Evolutionary conservation across 805 yeast species (phyloP).

Genomic region (Blastobotrys americana): DNA sequence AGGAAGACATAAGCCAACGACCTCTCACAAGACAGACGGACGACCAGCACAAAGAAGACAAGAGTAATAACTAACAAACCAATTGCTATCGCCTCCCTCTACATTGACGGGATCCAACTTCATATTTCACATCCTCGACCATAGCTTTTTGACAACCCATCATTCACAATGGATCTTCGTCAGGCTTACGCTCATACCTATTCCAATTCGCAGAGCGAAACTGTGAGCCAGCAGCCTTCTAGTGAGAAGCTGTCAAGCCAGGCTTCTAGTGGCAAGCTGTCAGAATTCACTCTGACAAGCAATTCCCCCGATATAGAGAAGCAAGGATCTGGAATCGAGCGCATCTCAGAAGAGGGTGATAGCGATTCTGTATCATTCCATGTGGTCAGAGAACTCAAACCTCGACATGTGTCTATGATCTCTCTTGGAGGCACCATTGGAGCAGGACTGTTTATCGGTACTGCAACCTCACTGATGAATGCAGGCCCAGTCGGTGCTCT

Average conservation of each 20-base stretch:
- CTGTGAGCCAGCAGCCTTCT: not conserved
- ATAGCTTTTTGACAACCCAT: too few relatives aligned
- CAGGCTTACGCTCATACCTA: not conserved
- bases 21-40: too few relatives aligned
- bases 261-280: not conserved
- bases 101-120: too few relatives aligned
- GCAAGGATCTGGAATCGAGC: not conserved
- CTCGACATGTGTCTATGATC: conserved; percentile 70
- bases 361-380: conserved; percentile 1
- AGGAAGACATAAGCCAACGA: too few relatives aligned
- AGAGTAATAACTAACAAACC: too few relatives aligned
- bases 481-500: conserved; percentile 68
- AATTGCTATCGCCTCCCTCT: too few relatives aligned
- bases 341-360: conserved; percentile 1
- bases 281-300: not conserved
- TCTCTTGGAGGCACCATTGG: conserved; percentile 82
- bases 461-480: conserved; percentile 52
- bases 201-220: not conserved
- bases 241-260: not conserved
- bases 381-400: conserved; percentile 40
- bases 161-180: not conserved
- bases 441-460: conserved; percentile 68
- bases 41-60: too few relatives aligned
- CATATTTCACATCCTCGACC: too few relatives aligned
- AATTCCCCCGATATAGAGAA: not conserved